Conservation (phyloP, 371 early-diverging fungal genomes). For the Paraphysoderma sedebokerense region DNA sequence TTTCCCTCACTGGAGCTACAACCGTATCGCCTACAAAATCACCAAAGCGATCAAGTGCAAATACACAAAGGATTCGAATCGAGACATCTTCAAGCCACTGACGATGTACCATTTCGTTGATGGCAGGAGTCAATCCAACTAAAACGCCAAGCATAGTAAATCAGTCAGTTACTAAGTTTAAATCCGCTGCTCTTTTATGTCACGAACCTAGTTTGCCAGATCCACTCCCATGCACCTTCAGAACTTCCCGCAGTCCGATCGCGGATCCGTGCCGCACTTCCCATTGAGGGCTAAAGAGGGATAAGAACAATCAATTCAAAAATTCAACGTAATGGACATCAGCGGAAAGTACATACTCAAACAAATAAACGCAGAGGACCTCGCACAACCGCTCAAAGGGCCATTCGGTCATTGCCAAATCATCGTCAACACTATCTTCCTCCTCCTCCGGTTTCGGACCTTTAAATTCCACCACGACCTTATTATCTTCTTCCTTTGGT, state of each 20-base stretch:
- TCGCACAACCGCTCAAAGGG: conserved; percentile 83
- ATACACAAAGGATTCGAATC: conserved; percentile 75
- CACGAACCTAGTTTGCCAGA: conserved; percentile 46
- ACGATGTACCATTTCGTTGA: conserved; percentile 50
- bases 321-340: no score
- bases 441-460: neutral
- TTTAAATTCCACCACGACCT: neutral
- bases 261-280: conserved; percentile 92
- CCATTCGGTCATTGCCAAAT: conserved; percentile 47
- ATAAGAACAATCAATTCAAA: no score
- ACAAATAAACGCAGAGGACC: conserved; percentile 73
- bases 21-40: conserved; percentile 93
- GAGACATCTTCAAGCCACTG: conserved; percentile 72
- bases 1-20: conserved; percentile 90
- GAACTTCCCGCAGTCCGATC: conserved; percentile 73
- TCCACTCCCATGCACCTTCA: conserved; percentile 72
- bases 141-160: neutral
- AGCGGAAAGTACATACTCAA: no score
- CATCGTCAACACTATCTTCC: neutral
- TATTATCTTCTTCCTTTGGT: neutral
- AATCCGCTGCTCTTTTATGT: neutral
- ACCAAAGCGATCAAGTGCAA: conserved; percentile 86
- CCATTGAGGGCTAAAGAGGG: conserved; percentile 49
- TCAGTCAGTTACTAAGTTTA: conserved; percentile 1
- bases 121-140: conserved; percentile 23